Evolutionary conservation across 2,329 filamentous ascomycete genomes (phyloP).

Genomic region (Tolypocladium album): DNA sequence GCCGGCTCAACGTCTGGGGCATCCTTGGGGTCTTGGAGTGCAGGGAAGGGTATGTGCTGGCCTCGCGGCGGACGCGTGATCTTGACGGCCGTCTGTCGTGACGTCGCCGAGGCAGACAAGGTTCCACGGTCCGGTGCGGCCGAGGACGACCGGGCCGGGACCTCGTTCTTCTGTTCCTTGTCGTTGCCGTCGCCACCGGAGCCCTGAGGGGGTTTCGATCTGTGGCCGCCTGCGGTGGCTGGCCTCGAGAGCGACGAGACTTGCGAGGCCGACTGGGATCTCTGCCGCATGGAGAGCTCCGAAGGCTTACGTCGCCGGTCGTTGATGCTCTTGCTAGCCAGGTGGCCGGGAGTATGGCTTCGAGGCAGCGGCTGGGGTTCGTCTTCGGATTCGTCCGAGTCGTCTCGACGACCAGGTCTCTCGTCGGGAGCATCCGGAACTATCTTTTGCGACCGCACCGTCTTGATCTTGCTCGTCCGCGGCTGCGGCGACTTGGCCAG

Average conservation of each 20-base stretch:
- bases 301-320: slow-evolving; percentile 38
- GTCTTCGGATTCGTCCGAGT: slow-evolving; percentile 23
- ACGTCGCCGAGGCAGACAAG: slow-evolving; percentile 5
- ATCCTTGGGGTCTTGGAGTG: slow-evolving; percentile 43
- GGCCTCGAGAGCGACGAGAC: slow-evolving; percentile 17
- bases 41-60: slow-evolving; percentile 40
- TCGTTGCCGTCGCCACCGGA: slow-evolving; percentile 13
- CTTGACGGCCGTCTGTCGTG: slow-evolving; percentile 5
- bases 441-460: slow-evolving; percentile 44
- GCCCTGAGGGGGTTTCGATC: slow-evolving; percentile 11
- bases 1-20: slow-evolving; percentile 51
- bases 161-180: slow-evolving; percentile 23
- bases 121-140: slow-evolving; percentile 29
- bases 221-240: slow-evolving; percentile 6
- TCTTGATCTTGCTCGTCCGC: slow-evolving; percentile 12
- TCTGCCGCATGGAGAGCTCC: slow-evolving; percentile 42
- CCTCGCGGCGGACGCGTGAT: slow-evolving; percentile 20
- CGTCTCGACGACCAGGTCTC: slow-evolving; percentile 10
- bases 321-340: slow-evolving; percentile 44
- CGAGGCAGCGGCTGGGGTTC: slow-evolving; percentile 31
- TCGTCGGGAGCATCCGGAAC: slow-evolving; percentile 17
- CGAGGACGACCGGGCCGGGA: slow-evolving; percentile 41
- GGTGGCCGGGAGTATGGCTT: slow-evolving; percentile 52
- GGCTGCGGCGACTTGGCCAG: slow-evolving; percentile 19
- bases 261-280: slow-evolving; percentile 39